These are phyloP conservation scores for Dipodascus albidus DNA, from an alignment of 805 yeast genomes.

Conservation along the genomic window DNA sequence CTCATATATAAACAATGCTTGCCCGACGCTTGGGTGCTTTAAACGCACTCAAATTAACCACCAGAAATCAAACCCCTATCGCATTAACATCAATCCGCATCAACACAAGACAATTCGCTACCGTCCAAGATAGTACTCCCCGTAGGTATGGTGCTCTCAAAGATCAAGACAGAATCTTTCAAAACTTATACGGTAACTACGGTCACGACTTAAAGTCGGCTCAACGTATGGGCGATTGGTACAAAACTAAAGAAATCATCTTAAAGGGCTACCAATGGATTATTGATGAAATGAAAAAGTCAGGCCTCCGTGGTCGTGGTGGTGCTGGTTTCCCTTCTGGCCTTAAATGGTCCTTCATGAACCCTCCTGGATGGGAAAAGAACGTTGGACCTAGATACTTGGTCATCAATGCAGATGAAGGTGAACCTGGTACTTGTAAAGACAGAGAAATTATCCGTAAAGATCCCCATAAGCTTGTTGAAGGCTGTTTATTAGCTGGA, in stretches of 20 bases:
- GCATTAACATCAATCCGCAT: not conserved
- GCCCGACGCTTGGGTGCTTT: constrained; percentile 1
- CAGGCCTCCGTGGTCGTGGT: constrained; percentile 84
- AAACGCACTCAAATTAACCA: not conserved
- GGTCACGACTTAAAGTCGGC: constrained; percentile 69
- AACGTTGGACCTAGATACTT: constrained; percentile 80
- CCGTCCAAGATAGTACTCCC: constrained; percentile 9
- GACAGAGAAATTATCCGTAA: constrained; percentile 85
- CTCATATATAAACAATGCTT: not conserved
- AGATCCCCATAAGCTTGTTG: constrained; percentile 85
- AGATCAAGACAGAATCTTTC: constrained; percentile 81
- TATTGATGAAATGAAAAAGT: constrained; percentile 73
- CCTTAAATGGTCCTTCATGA: constrained; percentile 86
- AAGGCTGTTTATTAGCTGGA: constrained; percentile 85
- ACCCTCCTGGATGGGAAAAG: constrained; percentile 93
- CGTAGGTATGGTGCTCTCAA: constrained; percentile 60
- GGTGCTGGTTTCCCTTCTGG: constrained; percentile 94
- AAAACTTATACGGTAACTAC: constrained; percentile 65
- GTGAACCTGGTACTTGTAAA: constrained; percentile 91
- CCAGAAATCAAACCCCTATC: not conserved
- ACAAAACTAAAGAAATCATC: constrained; percentile 78
- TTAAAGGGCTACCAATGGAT: constrained; percentile 84
- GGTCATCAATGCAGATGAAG: constrained; percentile 89
- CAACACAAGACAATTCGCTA: constrained; percentile 5
- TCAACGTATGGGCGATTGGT: constrained; percentile 79